phyloP scores from a whole-genome alignment of 2,329 filamentous ascomycete species.

The Trichoderma koningii region DNA sequence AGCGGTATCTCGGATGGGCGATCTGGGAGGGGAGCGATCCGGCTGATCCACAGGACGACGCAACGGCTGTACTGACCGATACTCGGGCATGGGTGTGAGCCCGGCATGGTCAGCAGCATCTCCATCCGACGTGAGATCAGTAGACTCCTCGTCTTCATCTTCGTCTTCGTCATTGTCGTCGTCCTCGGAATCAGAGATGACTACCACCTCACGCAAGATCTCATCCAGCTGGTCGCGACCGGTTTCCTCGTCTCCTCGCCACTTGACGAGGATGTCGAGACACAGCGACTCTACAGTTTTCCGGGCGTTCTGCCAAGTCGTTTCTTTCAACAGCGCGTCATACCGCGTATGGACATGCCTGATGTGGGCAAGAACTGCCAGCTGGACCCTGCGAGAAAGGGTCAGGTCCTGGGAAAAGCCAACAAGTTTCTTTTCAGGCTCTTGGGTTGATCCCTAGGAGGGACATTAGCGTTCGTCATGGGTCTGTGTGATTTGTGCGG shows the following conservation, averaged over 20 bases:
- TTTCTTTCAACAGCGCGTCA: conserved; percentile 61
- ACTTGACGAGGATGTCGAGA: conserved; percentile 68
- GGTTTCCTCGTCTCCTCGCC: conserved; percentile 70
- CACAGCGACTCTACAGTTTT: conserved; percentile 63
- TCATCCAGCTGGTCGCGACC: conserved; percentile 68
- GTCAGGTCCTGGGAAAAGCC: conserved; percentile 58
- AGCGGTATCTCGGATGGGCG: conserved; percentile 4
- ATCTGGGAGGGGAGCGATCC: conserved; percentile 18
- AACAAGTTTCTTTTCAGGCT: conserved; percentile 58
- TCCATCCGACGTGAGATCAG: conserved; percentile 37
- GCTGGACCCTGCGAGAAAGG: conserved; percentile 63
- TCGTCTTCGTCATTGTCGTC: conserved; percentile 52
- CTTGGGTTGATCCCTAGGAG: conserved; percentile 51
- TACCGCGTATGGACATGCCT: conserved; percentile 68
- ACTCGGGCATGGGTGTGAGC: conserved; percentile 24
- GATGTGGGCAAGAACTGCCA: conserved; percentile 67
- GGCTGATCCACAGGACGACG: neutral
- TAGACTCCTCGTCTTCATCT: conserved; percentile 46
- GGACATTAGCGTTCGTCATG: conserved; percentile 29
- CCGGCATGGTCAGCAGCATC: conserved; percentile 29
- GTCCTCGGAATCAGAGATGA: conserved; percentile 63
- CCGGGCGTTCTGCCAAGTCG: conserved; percentile 60
- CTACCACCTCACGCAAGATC: conserved; percentile 65
- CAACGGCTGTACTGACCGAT: conserved; percentile 2
- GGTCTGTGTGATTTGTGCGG: neutral